Conservation (phyloP, 106 monocot genomes). For the Iris macrosiphon region DNA sequence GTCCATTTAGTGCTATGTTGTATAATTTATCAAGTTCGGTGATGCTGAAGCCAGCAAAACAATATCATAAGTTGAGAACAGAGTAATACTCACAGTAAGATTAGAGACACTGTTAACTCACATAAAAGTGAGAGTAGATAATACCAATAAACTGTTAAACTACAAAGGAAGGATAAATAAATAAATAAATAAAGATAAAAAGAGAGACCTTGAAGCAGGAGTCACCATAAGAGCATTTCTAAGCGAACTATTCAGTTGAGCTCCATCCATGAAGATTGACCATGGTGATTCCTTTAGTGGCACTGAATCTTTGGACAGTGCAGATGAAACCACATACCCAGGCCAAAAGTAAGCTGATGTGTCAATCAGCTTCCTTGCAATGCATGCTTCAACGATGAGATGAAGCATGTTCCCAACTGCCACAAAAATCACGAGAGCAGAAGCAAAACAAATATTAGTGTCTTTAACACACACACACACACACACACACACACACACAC, state of each 20-base stretch:
- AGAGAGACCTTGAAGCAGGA: slow-evolving; percentile 83
- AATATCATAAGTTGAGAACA: not conserved
- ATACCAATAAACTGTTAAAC: not conserved
- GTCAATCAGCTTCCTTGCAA: slow-evolving; percentile 82
- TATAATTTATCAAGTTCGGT: slow-evolving; percentile 73
- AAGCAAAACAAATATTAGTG: not conserved
- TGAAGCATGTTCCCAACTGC: slow-evolving; percentile 88
- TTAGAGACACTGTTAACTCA: too few relatives aligned
- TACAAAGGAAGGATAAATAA: not conserved
- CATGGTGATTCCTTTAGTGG: slow-evolving; percentile 60
- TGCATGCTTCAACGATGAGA: slow-evolving; percentile 94
- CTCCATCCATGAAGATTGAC: slow-evolving; percentile 76
- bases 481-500: not conserved
- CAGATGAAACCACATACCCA: slow-evolving; percentile 59
- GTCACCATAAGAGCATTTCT: slow-evolving; percentile 58
- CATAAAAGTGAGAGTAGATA: too few relatives aligned
- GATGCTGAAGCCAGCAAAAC: slow-evolving; percentile 35
- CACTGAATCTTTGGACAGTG: slow-evolving; percentile 30
- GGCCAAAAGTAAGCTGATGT: slow-evolving; percentile 97
- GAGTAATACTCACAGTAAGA: too few relatives aligned
- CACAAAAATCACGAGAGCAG: not conserved
- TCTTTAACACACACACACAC: not conserved
- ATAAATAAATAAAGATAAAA: not conserved
- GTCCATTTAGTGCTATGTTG: slow-evolving; percentile 66
- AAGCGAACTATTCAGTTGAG: slow-evolving; percentile 49